Evolutionary conservation across 257 asterid genomes (phyloP).

Genomic region (Cinchona pubescens): DNA sequence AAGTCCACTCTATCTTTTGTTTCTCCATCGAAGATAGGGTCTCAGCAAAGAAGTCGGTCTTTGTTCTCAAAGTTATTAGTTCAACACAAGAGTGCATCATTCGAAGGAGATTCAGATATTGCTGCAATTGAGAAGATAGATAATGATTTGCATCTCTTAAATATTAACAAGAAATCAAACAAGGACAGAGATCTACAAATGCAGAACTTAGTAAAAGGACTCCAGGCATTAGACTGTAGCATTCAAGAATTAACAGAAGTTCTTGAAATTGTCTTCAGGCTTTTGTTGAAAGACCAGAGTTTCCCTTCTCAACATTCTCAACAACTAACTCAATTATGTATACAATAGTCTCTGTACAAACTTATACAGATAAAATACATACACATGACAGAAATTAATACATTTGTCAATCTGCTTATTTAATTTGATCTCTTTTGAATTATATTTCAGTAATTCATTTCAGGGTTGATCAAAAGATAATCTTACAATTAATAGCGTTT

Average conservation of each 20-base stretch:
- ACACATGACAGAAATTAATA: neutral
- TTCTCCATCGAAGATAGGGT: constrained; percentile 7
- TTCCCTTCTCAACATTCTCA: constrained; percentile 23
- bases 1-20: constrained; percentile 21
- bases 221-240: constrained; percentile 10
- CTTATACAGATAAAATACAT: neutral
- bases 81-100: neutral
- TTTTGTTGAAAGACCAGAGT: constrained; percentile 17
- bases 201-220: neutral
- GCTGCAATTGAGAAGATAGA: neutral
- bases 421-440: neutral
- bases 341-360: constrained; percentile 1
- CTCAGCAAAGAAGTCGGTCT: constrained; percentile 25
- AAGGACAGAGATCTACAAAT: neutral
- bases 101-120: neutral
- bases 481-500: neutral
- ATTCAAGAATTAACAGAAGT: constrained; percentile 20
- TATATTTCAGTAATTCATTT: neutral
- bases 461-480: neutral
- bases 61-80: constrained; percentile 32
- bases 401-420: neutral
- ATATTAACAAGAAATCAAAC: neutral
- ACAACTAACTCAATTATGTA: neutral
- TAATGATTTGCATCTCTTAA: neutral
- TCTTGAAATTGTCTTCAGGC: constrained; percentile 15